Conservation (phyloP, 441 rosid genomes). For the Jatropha multifida region DNA sequence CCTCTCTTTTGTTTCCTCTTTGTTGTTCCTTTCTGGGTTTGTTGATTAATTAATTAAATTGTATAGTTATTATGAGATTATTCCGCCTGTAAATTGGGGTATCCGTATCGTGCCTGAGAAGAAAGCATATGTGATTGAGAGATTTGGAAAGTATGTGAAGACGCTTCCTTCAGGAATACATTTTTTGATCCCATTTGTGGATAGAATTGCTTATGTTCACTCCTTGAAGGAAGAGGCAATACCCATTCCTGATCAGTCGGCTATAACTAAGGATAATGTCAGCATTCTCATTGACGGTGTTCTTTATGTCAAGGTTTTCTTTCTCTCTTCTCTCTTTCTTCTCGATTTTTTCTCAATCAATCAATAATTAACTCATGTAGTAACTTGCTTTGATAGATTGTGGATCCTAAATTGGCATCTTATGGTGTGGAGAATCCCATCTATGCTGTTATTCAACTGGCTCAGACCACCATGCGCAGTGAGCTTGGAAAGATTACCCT, state of each 20-base stretch:
- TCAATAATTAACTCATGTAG: not conserved
- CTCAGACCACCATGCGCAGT: constrained; percentile 98
- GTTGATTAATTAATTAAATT: not conserved
- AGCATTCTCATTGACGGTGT: constrained; percentile 86
- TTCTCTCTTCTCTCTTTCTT: not conserved
- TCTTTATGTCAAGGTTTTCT: constrained; percentile 74
- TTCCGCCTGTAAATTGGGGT: constrained; percentile 81
- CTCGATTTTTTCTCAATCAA: not conserved
- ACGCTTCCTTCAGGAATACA: constrained; percentile 85
- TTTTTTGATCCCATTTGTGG: constrained; percentile 80
- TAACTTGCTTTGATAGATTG: constrained; percentile 47
- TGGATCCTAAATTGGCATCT: constrained; percentile 85
- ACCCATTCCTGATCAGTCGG: constrained; percentile 82
- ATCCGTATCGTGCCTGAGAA: constrained; percentile 83
- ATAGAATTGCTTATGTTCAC: constrained; percentile 91
- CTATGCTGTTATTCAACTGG: constrained; percentile 87
- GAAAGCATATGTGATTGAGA: constrained; percentile 83
- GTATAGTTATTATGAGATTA: constrained; percentile 38
- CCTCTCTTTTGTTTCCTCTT: not conserved
- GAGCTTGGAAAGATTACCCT: constrained; percentile 96
- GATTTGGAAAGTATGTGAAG: constrained; percentile 81
- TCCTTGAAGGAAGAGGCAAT: constrained; percentile 96
- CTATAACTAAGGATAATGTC: constrained; percentile 92
- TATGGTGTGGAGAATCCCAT: constrained; percentile 94
- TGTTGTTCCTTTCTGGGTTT: not conserved